Base-by-base conservation (phyloP, 2,329 filamentous ascomycete species). In the Thyridium curvatum region DNA sequence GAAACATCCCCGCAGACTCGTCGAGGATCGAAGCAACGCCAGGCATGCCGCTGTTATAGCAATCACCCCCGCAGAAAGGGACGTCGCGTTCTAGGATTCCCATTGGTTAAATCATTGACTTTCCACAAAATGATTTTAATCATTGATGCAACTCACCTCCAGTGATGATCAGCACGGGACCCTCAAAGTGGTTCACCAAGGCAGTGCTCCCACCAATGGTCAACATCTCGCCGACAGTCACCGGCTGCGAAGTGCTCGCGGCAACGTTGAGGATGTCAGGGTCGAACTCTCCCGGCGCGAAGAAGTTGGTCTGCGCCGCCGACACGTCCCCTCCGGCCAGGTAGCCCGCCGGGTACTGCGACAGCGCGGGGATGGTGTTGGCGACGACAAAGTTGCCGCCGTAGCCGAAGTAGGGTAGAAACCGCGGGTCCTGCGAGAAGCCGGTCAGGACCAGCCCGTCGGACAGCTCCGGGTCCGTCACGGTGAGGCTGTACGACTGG, bases 31-130 rank as follows among this genome's bases (percentile, higher is more conserved):
- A 66, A 1, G 56, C 47, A 38, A 58, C 46, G 7, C 57, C 48
- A 2, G 64, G 54, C 31, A 55, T 46, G 12, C 58, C 61, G 0
- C 68, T 73, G 15, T 56, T 61, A 3, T 62, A 51, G 58, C 78
- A 83, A 54, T 82, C 71, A 18, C 77, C 74, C 4, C 78, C 79
- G 42, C 80, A 84, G 55, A 77, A 83, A 6, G 73, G 69, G 10
- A 72, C 41, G 35, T 79, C 71, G 12, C 55, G 54, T 15, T 66
- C 66, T 69, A 12, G 13, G 3, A 12, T n/a, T n/a, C n/a, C n/a
- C n/a, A n/a, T n/a, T n/a, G n/a, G n/a, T n/a, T n/a, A n/a, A n/a
- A n/a, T n/a, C n/a, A 13, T 18, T 12, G 7, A 3, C 18, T 32
- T 3, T 17, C 6, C 14, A 1, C 6, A 17, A 13, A 21, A 8